A percentile compares a stretch with the other conserved stretches of the same genome.
phyloP scores from a whole-genome alignment of 306 rosid species.

The Cucumis cinereus region DNA sequence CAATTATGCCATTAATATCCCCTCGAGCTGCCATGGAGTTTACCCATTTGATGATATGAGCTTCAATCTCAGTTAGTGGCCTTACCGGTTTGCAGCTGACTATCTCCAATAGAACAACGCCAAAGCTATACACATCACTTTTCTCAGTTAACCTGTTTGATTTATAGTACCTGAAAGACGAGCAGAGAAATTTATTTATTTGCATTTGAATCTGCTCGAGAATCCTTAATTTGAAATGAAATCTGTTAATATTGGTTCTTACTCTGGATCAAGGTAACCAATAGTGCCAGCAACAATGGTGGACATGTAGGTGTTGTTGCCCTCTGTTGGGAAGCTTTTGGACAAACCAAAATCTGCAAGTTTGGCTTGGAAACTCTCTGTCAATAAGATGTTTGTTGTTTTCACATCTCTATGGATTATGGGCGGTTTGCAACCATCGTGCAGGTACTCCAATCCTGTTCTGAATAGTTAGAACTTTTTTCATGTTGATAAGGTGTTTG shows the following conservation, averaged over 20 bases:
- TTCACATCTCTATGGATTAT: constrained; percentile 30
- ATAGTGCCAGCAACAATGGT: constrained; percentile 39
- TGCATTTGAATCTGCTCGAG: background rate
- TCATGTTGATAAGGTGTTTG: background rate
- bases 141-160: constrained; percentile 18
- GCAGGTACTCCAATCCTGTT: constrained; percentile 33
- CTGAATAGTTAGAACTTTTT: background rate
- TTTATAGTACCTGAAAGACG: constrained; percentile 8
- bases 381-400: constrained; percentile 23
- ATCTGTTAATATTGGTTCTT: background rate
- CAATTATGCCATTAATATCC: constrained; percentile 7
- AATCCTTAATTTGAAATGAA: background rate
- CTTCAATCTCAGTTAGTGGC: background rate
- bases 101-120: constrained; percentile 15
- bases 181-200: background rate
- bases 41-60: constrained; percentile 12
- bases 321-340: constrained; percentile 15
- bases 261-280: constrained; percentile 43
- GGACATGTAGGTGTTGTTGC: constrained; percentile 14
- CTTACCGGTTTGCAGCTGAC: constrained; percentile 3
- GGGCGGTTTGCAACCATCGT: constrained; percentile 25
- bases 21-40: background rate
- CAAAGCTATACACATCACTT: constrained; percentile 21
- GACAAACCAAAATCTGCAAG: constrained; percentile 31
- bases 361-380: constrained; percentile 24